Evolutionary conservation across 768 basidiomycete genomes (phyloP).

Genomic region (Amylocystis lapponica): DNA sequence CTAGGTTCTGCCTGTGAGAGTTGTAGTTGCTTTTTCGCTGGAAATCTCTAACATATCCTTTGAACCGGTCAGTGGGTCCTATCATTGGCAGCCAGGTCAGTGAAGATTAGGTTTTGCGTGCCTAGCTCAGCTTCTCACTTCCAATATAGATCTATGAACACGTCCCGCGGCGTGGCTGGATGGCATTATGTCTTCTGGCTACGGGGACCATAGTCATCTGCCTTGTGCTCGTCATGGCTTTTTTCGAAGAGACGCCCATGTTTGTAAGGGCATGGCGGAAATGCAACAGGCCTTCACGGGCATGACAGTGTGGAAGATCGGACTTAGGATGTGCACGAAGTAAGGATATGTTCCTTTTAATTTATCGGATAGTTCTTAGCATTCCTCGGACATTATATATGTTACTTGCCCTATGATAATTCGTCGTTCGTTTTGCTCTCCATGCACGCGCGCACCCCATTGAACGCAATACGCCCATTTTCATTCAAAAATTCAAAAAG

Average conservation of each 20-base stretch:
- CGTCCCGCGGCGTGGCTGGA: constrained; percentile 52
- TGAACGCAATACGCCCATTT: no score
- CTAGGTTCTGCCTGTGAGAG: constrained; percentile 54
- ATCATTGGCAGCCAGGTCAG: constrained; percentile 61
- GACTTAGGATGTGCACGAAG: no score
- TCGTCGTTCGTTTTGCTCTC: no score
- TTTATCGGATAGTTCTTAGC: no score
- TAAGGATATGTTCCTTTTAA: no score
- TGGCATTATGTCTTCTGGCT: constrained; percentile 46
- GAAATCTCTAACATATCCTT: not conserved
- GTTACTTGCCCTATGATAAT: no score
- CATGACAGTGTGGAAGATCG: no score
- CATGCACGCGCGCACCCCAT: no score
- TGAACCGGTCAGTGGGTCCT: constrained; percentile 49
- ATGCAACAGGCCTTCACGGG: no score
- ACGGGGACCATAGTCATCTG: constrained; percentile 36
- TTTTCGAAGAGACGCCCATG: constrained; percentile 36
- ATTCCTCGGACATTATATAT: no score
- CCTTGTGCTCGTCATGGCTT: constrained; percentile 37
- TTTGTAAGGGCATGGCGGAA: no score
- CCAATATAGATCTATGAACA: constrained; percentile 52
- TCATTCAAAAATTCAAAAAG: no score
- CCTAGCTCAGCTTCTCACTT: not conserved
- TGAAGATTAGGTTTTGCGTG: constrained; percentile 8
- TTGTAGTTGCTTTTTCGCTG: not conserved